Base-by-base conservation (phyloP, 257 asterid genomes). In the Solanum chilense region DNA sequence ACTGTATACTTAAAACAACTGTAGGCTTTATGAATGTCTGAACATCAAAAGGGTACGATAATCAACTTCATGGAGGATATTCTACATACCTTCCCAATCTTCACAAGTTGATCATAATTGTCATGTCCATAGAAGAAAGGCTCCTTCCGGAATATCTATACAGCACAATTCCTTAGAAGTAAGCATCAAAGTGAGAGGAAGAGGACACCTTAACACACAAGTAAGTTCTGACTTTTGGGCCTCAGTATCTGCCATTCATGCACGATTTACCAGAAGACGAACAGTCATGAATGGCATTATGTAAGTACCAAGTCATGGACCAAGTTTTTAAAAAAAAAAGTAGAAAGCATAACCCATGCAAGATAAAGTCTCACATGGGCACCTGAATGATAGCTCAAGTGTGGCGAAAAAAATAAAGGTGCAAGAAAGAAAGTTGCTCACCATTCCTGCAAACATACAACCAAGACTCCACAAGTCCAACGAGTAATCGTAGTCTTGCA, bases 381-480 rank as follows among this genome's bases (percentile, higher is more conserved):
- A 70, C 56, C 11, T 18, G 44, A 23, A 35, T 35, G 45, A 73
- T 33, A 5, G 18, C 39, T 18, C 44, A 71, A 33, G 25, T 12
- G 3, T 0, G 16, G 58, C 16, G 39, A 15, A 69, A 85, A 20
- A 64, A 66, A 23, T 9, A 23, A 35, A 33, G 75, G 69, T 45
- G 56, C 33, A 70, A 85, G 41, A 49, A 71, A 41, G 45, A 68
- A 10, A 12, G 44, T 44, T 52, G 15, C 89, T 80, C 58, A 91
- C 93, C 92, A 91, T 90, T 78, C 93, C 93, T 37, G 93, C 91
- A 78, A 89, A 88, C 93, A 89, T 90, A 66, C 97, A 94, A 71
- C 97, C 97, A 70, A 94, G 89, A 92, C 97, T 94, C 95, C 97
- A 94, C 93, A 92, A 82, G 88, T 93, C 94, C 91, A 94, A 90